phyloP scores from a whole-genome alignment of 1,284 basidiomycete genomes.

The Athelia psychrophila region DNA sequence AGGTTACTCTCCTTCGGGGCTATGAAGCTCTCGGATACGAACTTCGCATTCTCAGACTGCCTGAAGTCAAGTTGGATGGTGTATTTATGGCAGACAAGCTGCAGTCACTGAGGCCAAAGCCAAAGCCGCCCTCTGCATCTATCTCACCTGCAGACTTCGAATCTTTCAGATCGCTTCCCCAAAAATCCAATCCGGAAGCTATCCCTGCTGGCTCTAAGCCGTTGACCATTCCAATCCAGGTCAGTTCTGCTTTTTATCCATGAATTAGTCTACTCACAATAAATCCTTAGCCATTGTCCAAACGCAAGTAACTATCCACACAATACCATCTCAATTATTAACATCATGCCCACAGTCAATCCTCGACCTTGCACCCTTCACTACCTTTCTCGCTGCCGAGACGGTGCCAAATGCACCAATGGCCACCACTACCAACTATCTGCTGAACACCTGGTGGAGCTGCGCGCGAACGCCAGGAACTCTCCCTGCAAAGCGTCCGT shows the following conservation, averaged over 20 bases:
- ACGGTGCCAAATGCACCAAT: conserved; percentile 34
- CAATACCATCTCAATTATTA: no score
- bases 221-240: neutral
- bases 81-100: conserved; percentile 48
- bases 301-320: conserved; percentile 22
- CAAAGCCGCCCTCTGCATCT: conserved; percentile 9
- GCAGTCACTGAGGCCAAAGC: conserved; percentile 7
- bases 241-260: neutral
- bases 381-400: conserved; percentile 35
- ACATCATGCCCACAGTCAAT: conserved; percentile 25
- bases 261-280: no score
- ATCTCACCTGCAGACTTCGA: conserved; percentile 21
- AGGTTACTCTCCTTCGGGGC: conserved; percentile 49
- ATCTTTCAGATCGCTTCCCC: conserved; percentile 14
- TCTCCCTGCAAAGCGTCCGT: conserved; percentile 35
- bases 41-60: conserved; percentile 39
- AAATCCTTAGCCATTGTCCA: conserved; percentile 25
- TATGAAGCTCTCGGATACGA: conserved; percentile 45
- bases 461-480: conserved; percentile 36
- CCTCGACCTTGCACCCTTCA: conserved; percentile 40
- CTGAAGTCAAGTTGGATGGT: conserved; percentile 40
- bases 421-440: conserved; percentile 36
- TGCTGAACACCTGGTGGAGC: conserved; percentile 27
- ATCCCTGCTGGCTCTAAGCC: conserved; percentile 10
- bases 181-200: conserved; percentile 9